These are phyloP conservation scores for Craspedostauros australis DNA, from an alignment of 108 stramenopile species.

Conservation along the genomic window DNA sequence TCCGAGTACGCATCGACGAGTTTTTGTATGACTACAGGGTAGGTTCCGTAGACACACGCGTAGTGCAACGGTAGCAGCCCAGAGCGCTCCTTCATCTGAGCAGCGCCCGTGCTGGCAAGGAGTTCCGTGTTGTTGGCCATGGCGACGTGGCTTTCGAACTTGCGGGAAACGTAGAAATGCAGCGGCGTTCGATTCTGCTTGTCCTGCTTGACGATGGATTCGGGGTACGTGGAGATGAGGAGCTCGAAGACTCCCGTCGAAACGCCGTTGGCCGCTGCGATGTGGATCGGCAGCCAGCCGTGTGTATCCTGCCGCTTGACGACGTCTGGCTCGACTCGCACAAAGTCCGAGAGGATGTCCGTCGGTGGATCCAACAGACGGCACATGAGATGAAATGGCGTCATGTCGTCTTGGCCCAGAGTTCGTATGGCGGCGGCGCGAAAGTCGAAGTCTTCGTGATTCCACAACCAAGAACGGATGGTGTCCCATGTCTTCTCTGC, in stretches of 20 bases:
- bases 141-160: slow-evolving; percentile 24
- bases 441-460: slow-evolving; percentile 38
- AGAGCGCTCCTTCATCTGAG: slow-evolving; percentile 49
- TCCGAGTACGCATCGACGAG: slow-evolving; percentile 64
- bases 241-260: slow-evolving; percentile 44
- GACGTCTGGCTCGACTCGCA: slow-evolving; percentile 45
- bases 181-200: slow-evolving; percentile 61
- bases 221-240: slow-evolving; percentile 53
- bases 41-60: slow-evolving; percentile 74
- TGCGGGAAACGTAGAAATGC: slow-evolving; percentile 59
- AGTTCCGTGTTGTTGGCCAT: slow-evolving; percentile 36
- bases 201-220: slow-evolving; percentile 49
- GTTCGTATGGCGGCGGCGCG: slow-evolving; percentile 44
- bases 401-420: slow-evolving; percentile 57
- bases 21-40: slow-evolving; percentile 52
- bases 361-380: slow-evolving; percentile 51
- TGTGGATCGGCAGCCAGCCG: slow-evolving; percentile 77
- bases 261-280: slow-evolving; percentile 72
- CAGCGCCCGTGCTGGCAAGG: slow-evolving; percentile 37
- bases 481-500: slow-evolving; percentile 53
- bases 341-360: slow-evolving; percentile 45
- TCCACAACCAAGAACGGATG: slow-evolving; percentile 56
- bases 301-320: slow-evolving; percentile 55
- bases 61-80: slow-evolving; percentile 82
- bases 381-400: slow-evolving; percentile 67